Base-by-base conservation (phyloP, 2,329 filamentous ascomycete genomes). In the Diaporthe sp. region DNA sequence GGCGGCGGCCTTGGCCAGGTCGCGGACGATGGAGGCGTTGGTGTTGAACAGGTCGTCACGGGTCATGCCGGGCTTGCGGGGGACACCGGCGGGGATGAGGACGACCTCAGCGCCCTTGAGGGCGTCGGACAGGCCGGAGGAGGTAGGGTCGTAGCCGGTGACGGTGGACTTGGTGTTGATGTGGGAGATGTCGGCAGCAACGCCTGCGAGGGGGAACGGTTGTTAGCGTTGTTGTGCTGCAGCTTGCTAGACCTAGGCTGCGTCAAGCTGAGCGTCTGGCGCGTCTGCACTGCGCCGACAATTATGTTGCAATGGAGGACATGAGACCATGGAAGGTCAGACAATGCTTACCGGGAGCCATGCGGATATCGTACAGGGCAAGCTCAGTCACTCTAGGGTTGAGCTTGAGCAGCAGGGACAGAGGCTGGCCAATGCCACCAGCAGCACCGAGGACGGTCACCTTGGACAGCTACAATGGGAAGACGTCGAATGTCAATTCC, bases 31-130 rank as follows among this genome's bases (percentile, higher is more conserved):
- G 85, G 95, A 98, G 87, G 97, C 97, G 88, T 99, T 99, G 91
- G 96, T 99, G 93, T 98, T 98, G 95, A 99, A 99, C 79, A 99
- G 94, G 86, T 99, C 96, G 88, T 99, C 97, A 91, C 97, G 96
- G 89, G 94, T 98, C 97, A 99, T 99, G 88, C 97, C 97, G 86
- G 97, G 97, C 92, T 98, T 98, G 89, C 97, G 95, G 85, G 97
- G 97, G 80, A 99, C 96, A 91, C 97, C 97, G 83, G 97, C 97
- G 84, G 97, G 97, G 87, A 99, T 98, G 84, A 99, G 92, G 84
- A 99, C 95, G 82, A 99, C 93, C 88, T 98, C 95, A 83, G 95
- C 90, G 84, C 91, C 96, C 89, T 94, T 94, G 86, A 99, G 92
- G 83, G 93, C 93, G 79, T 90, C 90, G 82, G 91, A 91, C 78